Conservation (phyloP, 306 rosid genomes). For the Lathyrus oleraceus region DNA sequence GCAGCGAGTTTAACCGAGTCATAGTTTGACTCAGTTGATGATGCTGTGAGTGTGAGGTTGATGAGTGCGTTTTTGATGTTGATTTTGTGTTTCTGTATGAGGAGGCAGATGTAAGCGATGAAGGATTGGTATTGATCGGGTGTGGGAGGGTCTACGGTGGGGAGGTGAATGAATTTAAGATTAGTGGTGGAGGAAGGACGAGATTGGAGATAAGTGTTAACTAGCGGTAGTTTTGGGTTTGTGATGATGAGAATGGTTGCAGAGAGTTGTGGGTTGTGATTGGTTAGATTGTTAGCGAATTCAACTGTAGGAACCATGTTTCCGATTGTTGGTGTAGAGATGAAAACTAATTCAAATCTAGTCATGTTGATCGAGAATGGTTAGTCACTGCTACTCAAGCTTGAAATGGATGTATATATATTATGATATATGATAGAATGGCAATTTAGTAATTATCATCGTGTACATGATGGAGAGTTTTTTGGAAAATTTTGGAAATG, state of each 20-base stretch:
- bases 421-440: background rate
- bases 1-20: slow-evolving; percentile 41
- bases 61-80: slow-evolving; percentile 37
- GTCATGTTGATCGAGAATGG: background rate
- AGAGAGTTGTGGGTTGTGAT: slow-evolving; percentile 47
- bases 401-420: background rate
- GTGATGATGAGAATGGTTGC: slow-evolving; percentile 54
- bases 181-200: slow-evolving; percentile 39
- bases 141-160: slow-evolving; percentile 40
- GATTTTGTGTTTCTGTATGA: slow-evolving; percentile 42
- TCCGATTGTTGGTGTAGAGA: slow-evolving; percentile 56
- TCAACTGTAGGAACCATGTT: slow-evolving; percentile 57
- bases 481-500: too few species aligned
- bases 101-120: slow-evolving; percentile 31
- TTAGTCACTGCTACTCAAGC: background rate
- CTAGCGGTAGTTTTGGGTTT: slow-evolving; percentile 44
- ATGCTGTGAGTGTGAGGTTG: slow-evolving; percentile 14
- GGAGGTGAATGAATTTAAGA: slow-evolving; percentile 46
- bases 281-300: slow-evolving; percentile 54
- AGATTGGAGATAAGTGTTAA: slow-evolving; percentile 47
- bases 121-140: slow-evolving; percentile 44
- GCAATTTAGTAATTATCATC: background rate
- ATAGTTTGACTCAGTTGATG: background rate
- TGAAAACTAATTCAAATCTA: slow-evolving; percentile 49
- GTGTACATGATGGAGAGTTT: too few species aligned